These are phyloP conservation scores for Tylopilus felleus DNA, from an alignment of 768 basidiomycete genomes.

Conservation along the genomic window DNA sequence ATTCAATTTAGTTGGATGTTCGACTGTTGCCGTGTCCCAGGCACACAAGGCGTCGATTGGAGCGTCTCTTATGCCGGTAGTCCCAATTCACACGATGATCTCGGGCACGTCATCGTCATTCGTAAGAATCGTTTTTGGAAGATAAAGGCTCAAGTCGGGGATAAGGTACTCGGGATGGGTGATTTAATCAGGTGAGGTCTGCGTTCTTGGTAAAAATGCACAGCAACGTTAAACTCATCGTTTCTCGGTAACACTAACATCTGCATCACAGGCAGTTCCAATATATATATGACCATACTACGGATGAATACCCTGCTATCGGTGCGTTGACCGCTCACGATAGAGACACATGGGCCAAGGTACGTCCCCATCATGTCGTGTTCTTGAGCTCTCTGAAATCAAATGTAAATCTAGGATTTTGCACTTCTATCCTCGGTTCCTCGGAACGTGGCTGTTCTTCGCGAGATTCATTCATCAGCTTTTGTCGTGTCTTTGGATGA, in stretches of 20 bases:
- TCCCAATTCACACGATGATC: constrained; percentile 32
- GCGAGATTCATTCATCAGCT: constrained; percentile 79
- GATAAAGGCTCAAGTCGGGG: constrained; percentile 55
- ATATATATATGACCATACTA: constrained; percentile 65
- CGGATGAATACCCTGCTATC: constrained; percentile 62
- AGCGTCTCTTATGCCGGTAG: constrained; percentile 63
- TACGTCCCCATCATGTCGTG: constrained; percentile 24
- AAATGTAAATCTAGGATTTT: constrained; percentile 51
- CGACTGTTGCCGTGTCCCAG: constrained; percentile 84
- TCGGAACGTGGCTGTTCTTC: constrained; percentile 60
- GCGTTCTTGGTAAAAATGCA: neutral
- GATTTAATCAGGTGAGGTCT: constrained; percentile 60
- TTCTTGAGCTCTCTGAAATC: neutral
- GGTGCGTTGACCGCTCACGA: constrained; percentile 77
- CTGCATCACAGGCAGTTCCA: constrained; percentile 56
- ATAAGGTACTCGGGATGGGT: constrained; percentile 55
- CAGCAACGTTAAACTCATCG: neutral
- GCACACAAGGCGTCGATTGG: constrained; percentile 72
- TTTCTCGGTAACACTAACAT: constrained; percentile 1
- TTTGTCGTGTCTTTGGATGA: constrained; percentile 81
- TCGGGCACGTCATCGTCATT: constrained; percentile 85
- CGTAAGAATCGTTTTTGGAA: constrained; percentile 85
- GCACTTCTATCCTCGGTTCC: constrained; percentile 53
- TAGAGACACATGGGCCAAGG: constrained; percentile 88
- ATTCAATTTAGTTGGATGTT: constrained; percentile 75